Percentiles rank a stretch among this genome's conserved stretches.
phyloP scores from a whole-genome alignment of 352 stramenopile species.

The Pythium sukuiense region DNA sequence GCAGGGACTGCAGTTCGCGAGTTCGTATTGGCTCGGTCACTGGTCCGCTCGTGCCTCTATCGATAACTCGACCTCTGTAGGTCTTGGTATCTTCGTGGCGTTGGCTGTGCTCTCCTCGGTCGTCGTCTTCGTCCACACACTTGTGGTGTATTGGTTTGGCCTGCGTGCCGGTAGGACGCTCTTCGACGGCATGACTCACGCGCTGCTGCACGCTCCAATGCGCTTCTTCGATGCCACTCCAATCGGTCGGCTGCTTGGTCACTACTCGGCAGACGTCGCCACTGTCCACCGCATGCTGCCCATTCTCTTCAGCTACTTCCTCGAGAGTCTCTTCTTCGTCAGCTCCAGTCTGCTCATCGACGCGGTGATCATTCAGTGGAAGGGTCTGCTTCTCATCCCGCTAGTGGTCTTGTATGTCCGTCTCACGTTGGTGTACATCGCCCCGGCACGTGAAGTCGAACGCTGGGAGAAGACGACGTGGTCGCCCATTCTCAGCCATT shows the following conservation, averaged over 20 bases:
- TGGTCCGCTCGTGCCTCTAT: constrained; percentile 52
- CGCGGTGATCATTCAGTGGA: constrained; percentile 63
- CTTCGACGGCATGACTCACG: constrained; percentile 83
- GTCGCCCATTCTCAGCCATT: constrained; percentile 46
- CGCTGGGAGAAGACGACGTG: constrained; percentile 47
- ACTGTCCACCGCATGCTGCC: constrained; percentile 69
- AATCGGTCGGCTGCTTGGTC: constrained; percentile 82
- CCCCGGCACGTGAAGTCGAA: constrained; percentile 52
- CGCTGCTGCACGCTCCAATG: constrained; percentile 82
- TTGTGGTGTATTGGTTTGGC: constrained; percentile 9
- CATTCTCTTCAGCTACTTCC: constrained; percentile 27
- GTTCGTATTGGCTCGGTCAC: constrained; percentile 90
- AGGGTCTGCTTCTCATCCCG: constrained; percentile 62
- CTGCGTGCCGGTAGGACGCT: constrained; percentile 36
- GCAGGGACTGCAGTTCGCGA: constrained; percentile 76
- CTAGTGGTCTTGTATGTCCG: constrained; percentile 79
- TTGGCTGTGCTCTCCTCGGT: background rate
- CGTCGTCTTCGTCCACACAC: constrained; percentile 18
- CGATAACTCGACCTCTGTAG: background rate
- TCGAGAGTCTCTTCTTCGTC: constrained; percentile 62
- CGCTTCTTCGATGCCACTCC: constrained; percentile 91
- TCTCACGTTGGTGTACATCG: constrained; percentile 44
- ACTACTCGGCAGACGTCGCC: constrained; percentile 86
- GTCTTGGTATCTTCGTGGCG: background rate
- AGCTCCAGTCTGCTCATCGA: constrained; percentile 63